These are phyloP conservation scores for Coemansia sp. DNA, from an alignment of 192 early-diverging fungal genomes.

Conservation along the genomic window DNA sequence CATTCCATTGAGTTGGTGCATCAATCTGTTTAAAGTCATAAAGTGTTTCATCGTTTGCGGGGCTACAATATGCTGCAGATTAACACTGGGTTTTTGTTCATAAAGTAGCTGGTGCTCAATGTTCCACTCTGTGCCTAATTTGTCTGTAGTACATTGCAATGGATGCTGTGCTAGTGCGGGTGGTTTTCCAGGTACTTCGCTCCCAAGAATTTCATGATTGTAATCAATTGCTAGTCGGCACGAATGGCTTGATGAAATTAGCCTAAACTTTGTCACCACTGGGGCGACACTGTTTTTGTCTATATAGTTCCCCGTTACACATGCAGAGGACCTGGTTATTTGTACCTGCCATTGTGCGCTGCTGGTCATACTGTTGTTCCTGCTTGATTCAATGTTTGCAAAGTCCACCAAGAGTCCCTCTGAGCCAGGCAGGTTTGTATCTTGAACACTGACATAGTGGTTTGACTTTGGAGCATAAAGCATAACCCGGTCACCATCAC, in stretches of 20 bases:
- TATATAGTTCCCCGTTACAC: too few relatives aligned
- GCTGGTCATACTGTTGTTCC: slow-evolving; percentile 70
- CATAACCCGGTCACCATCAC: slow-evolving; percentile 65
- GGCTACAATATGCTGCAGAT: slow-evolving; percentile 55
- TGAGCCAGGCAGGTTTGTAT: slow-evolving; percentile 22
- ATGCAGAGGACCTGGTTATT: too few relatives aligned
- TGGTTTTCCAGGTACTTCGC: background rate
- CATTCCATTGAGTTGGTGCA: slow-evolving; percentile 93
- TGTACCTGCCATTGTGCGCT: slow-evolving; percentile 34
- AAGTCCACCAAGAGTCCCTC: slow-evolving; percentile 4
- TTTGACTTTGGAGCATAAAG: slow-evolving; percentile 63
- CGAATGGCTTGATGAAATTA: slow-evolving; percentile 62
- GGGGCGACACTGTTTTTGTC: slow-evolving; percentile 44
- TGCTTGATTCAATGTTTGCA: slow-evolving; percentile 73
- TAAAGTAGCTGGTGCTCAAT: slow-evolving; percentile 76
- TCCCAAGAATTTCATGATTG: background rate
- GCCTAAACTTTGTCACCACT: slow-evolving; percentile 64
- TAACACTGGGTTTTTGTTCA: slow-evolving; percentile 58
- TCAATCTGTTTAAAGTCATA: slow-evolving; percentile 84
- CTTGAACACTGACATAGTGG: slow-evolving; percentile 79
- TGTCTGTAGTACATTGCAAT: slow-evolving; percentile 43
- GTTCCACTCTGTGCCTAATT: slow-evolving; percentile 75
- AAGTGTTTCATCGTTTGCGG: slow-evolving; percentile 76
- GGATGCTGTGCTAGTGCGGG: slow-evolving; percentile 30
- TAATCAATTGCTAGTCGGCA: slow-evolving; percentile 54